phyloP scores from a whole-genome alignment of 768 basidiomycete species.

The Boletus tomentosulus region DNA sequence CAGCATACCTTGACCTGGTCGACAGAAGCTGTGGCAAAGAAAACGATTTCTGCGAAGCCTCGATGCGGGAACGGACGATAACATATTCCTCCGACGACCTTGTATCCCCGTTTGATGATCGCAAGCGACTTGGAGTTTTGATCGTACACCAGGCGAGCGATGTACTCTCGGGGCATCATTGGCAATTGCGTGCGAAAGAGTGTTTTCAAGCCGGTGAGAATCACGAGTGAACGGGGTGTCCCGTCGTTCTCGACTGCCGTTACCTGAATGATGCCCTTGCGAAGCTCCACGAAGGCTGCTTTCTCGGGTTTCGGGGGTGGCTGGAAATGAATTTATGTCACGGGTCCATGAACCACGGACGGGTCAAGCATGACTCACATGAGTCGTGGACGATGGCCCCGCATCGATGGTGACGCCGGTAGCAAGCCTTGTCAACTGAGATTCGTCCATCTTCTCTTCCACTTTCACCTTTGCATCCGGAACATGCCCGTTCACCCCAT shows the following conservation, averaged over 20 bases:
- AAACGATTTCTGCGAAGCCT: slow-evolving; percentile 96
- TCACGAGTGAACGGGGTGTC: slow-evolving; percentile 69
- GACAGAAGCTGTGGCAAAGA: slow-evolving; percentile 94
- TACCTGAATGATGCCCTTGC: slow-evolving; percentile 78
- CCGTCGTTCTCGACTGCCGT: slow-evolving; percentile 82
- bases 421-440: slow-evolving; percentile 69
- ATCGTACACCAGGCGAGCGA: slow-evolving; percentile 92
- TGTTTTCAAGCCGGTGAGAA: slow-evolving; percentile 93
- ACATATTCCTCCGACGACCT: slow-evolving; percentile 97
- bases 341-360: not conserved
- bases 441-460: slow-evolving; percentile 78
- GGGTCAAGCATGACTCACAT: slow-evolving; percentile 35
- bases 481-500: slow-evolving; percentile 43
- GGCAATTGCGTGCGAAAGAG: slow-evolving; percentile 96
- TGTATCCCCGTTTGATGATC: slow-evolving; percentile 91
- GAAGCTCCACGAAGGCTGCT: slow-evolving; percentile 73
- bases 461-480: slow-evolving; percentile 56
- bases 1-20: slow-evolving; percentile 90
- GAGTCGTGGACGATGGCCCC: slow-evolving; percentile 40
- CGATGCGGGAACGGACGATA: slow-evolving; percentile 94
- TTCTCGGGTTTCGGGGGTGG: slow-evolving; percentile 64
- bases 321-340: slow-evolving; percentile 31
- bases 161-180: slow-evolving; percentile 99
- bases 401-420: slow-evolving; percentile 80
- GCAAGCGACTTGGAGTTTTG: slow-evolving; percentile 88